Evolutionary conservation across 768 basidiomycete genomes (phyloP).

Genomic region (Lentinula detonsa): DNA sequence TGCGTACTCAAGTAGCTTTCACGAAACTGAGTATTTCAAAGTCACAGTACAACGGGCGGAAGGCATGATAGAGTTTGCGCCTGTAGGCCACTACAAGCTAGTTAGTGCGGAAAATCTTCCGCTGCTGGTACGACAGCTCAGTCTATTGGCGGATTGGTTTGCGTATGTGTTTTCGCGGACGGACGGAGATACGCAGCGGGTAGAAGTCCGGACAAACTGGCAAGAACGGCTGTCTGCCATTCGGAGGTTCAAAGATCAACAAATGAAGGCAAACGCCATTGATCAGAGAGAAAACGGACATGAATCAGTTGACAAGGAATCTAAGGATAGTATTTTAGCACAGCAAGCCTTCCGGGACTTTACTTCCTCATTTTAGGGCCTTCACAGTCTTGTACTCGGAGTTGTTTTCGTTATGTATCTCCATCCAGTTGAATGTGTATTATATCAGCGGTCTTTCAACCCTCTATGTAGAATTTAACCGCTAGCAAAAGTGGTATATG

Average conservation of each 20-base stretch:
- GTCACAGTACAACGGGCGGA: slow-evolving; percentile 82
- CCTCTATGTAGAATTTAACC: too few species aligned
- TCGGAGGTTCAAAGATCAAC: slow-evolving; percentile 53
- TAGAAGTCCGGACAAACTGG: slow-evolving; percentile 90
- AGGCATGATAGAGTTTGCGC: slow-evolving; percentile 92
- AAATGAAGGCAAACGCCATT: slow-evolving; percentile 9
- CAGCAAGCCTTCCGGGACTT: slow-evolving; percentile 54
- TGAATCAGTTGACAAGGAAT: slow-evolving; percentile 16
- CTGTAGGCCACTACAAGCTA: slow-evolving; percentile 90
- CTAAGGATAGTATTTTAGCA: slow-evolving; percentile 38
- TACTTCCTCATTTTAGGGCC: slow-evolving; percentile 21
- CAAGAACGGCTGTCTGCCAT: slow-evolving; percentile 74
- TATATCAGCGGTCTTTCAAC: too few species aligned
- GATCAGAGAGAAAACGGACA: slow-evolving; percentile 10
- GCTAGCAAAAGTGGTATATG: too few species aligned
- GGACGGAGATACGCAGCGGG: slow-evolving; percentile 57
- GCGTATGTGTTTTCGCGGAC: slow-evolving; percentile 78
- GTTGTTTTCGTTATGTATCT: neutral
- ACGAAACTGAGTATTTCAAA: slow-evolving; percentile 96
- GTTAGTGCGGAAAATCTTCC: slow-evolving; percentile 87
- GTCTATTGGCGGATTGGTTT: slow-evolving; percentile 86
- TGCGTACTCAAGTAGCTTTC: slow-evolving; percentile 75
- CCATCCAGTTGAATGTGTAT: too few species aligned
- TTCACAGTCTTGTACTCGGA: neutral
- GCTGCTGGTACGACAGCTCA: slow-evolving; percentile 82